A percentile compares a stretch with the other conserved stretches of the same genome.
Evolutionary conservation across 768 basidiomycete genomes (phyloP).

Genomic region (Lactarius deliciosus): DNA sequence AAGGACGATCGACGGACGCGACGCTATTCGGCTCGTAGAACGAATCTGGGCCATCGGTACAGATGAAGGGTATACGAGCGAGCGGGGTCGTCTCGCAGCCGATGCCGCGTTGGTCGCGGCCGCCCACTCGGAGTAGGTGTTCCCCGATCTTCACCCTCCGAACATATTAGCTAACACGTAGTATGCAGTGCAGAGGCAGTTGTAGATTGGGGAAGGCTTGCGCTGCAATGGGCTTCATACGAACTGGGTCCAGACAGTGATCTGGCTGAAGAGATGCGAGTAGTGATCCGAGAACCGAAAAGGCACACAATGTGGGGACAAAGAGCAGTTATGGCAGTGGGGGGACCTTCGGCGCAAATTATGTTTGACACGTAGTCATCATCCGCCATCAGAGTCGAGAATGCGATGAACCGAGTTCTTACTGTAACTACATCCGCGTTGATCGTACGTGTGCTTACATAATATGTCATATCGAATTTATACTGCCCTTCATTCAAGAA

Average conservation of each 20-base stretch:
- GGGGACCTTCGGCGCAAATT: conserved; percentile 20
- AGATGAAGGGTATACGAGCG: conserved; percentile 65
- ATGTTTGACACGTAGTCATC: neutral
- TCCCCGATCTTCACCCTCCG: neutral
- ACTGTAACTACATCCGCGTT: neutral
- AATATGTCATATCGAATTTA: conserved; percentile 10
- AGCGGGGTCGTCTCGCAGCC: conserved; percentile 59
- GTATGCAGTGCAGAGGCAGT: conserved; percentile 45
- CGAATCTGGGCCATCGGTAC: conserved; percentile 59
- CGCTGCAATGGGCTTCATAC: conserved; percentile 52
- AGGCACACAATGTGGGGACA: conserved; percentile 52
- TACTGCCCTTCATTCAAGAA: conserved; percentile 11
- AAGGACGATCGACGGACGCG: conserved; percentile 43
- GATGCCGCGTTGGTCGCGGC: conserved; percentile 61
- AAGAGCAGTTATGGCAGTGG: conserved; percentile 27
- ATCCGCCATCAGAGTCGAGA: neutral
- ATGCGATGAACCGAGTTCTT: conserved; percentile 5
- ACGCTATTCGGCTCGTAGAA: conserved; percentile 49
- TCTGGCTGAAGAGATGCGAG: conserved; percentile 44
- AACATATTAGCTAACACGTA: neutral
- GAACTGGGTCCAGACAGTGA: conserved; percentile 58
- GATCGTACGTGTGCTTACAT: conserved; percentile 10
- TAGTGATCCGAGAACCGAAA: conserved; percentile 40
- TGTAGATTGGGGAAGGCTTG: conserved; percentile 49
- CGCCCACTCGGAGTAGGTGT: conserved; percentile 60